Evolutionary conservation across 495 filamentous ascomycete species (phyloP).

Genomic region (Arthonia radiata): DNA sequence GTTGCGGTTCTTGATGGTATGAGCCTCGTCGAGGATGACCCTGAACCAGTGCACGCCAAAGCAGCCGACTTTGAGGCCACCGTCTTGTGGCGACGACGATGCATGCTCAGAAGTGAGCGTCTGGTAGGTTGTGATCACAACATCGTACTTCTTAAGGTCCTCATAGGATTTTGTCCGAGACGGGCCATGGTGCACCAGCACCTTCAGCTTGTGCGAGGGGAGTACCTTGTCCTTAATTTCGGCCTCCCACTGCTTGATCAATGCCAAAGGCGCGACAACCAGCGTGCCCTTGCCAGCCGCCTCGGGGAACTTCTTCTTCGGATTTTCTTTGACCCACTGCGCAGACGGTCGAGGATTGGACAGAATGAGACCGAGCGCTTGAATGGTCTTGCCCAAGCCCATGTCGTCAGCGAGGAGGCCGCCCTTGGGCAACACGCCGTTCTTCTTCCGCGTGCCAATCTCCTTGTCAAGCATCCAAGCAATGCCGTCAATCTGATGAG

Average conservation of each 20-base stretch:
- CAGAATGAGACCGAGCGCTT: slow-evolving; percentile 61
- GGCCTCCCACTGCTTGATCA: slow-evolving; percentile 93
- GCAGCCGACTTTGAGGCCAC: slow-evolving; percentile 45
- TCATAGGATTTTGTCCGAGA: slow-evolving; percentile 52
- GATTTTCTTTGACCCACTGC: slow-evolving; percentile 15
- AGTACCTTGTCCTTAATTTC: slow-evolving; percentile 65
- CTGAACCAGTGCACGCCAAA: slow-evolving; percentile 90
- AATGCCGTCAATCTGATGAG: slow-evolving; percentile 80
- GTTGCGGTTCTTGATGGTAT: slow-evolving; percentile 94
- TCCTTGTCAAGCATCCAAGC: slow-evolving; percentile 86
- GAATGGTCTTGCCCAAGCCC: slow-evolving; percentile 67
- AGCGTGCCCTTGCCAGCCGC: slow-evolving; percentile 54
- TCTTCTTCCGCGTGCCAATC: slow-evolving; percentile 46
- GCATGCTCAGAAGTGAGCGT: slow-evolving; percentile 75
- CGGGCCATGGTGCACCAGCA: slow-evolving; percentile 75
- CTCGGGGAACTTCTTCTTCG: slow-evolving; percentile 32
- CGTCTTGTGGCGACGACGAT: slow-evolving; percentile 26
- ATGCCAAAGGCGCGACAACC: slow-evolving; percentile 78
- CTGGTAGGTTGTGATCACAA: slow-evolving; percentile 94
- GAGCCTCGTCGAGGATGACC: slow-evolving; percentile 85
- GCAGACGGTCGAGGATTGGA: slow-evolving; percentile 46
- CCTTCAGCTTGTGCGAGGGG: slow-evolving; percentile 38
- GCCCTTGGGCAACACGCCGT: slow-evolving; percentile 54
- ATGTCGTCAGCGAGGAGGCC: slow-evolving; percentile 78
- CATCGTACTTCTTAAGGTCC: slow-evolving; percentile 62